Evolutionary conservation across 257 asterid species (phyloP).

Genomic region (Solanum arcanum): DNA sequence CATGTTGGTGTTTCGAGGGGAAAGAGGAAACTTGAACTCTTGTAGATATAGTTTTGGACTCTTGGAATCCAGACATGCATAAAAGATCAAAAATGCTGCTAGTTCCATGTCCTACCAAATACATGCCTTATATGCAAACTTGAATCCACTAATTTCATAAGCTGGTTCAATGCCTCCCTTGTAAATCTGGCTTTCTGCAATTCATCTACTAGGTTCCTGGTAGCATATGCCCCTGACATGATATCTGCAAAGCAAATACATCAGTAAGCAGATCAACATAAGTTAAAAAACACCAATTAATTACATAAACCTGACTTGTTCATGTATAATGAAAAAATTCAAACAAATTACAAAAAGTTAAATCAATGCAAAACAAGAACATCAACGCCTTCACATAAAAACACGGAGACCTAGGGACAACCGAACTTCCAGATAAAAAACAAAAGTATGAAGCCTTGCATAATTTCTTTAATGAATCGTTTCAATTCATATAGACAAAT

Average conservation of each 20-base stretch:
- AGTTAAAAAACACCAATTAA: background rate
- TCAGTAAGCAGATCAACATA: background rate
- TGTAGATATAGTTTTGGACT: background rate
- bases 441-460: background rate
- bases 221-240: conserved; percentile 17
- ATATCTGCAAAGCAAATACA: conserved; percentile 30
- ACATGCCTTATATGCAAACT: conserved; percentile 45
- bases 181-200: conserved; percentile 29
- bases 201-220: conserved; percentile 34
- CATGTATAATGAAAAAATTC: background rate
- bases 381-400: background rate
- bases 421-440: background rate
- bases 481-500: background rate
- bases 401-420: background rate
- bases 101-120: background rate
- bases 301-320: background rate
- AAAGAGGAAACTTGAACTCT: background rate
- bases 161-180: conserved; percentile 52
- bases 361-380: background rate
- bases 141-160: conserved; percentile 49
- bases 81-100: background rate
- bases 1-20: background rate
- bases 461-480: background rate
- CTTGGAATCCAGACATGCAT: background rate
- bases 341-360: background rate